Conservation (phyloP, 805 yeast genomes). For the Wickerhamomyces subpelliculosus region DNA sequence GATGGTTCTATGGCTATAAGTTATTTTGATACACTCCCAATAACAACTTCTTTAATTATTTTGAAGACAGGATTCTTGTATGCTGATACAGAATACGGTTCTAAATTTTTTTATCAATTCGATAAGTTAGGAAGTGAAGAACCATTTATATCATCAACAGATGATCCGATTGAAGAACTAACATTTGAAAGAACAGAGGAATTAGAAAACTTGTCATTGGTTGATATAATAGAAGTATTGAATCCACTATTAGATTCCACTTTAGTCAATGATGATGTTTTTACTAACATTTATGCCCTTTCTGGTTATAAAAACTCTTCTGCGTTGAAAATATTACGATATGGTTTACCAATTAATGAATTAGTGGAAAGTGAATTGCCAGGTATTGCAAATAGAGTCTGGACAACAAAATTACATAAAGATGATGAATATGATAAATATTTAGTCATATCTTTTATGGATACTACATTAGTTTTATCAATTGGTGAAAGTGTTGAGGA, state of each 20-base stretch:
- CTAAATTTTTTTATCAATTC: conserved; percentile 70
- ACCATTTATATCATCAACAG: conserved; percentile 25
- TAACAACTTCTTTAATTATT: conserved; percentile 47
- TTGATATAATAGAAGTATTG: conserved; percentile 36
- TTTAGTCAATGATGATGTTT: conserved; percentile 22
- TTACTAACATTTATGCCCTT: conserved; percentile 35
- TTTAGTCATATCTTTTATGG: conserved; percentile 57
- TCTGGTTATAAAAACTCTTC: conserved; percentile 40
- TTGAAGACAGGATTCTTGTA: conserved; percentile 72
- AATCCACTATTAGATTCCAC: conserved; percentile 47
- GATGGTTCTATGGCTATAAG: conserved; percentile 41
- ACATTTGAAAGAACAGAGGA: conserved; percentile 25
- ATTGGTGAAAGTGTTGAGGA: conserved; percentile 80
- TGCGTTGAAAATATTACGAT: conserved; percentile 38
- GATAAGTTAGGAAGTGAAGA: conserved; percentile 64
- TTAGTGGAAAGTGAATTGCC: conserved; percentile 77
- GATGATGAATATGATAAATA: conserved; percentile 50
- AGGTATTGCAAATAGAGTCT: conserved; percentile 49
- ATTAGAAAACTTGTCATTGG: conserved; percentile 52
- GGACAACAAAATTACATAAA: conserved; percentile 47
- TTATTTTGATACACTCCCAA: conserved; percentile 74
- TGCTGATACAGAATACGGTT: conserved; percentile 55
- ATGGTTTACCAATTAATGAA: conserved; percentile 55
- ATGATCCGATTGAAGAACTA: conserved; percentile 24
- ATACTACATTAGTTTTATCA: conserved; percentile 64